phyloP scores from a whole-genome alignment of 768 basidiomycete genomes.

The Mycena rebaudengoi region DNA sequence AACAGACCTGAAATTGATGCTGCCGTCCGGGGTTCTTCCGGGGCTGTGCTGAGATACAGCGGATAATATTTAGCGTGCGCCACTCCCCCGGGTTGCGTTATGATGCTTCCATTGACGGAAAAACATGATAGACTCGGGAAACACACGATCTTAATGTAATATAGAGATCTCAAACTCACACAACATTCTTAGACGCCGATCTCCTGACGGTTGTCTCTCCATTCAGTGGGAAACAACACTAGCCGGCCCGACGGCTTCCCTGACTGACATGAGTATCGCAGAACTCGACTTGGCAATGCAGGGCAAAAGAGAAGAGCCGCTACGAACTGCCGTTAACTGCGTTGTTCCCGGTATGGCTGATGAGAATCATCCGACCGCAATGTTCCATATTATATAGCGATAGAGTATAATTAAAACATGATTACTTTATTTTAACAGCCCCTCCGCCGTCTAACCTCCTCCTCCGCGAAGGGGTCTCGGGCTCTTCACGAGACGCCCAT shows the following conservation, averaged over 20 bases:
- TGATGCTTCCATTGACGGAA: constrained; percentile 20
- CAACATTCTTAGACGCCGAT: constrained; percentile 12
- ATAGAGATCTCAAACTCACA: no score
- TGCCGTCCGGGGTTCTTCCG: constrained; percentile 15
- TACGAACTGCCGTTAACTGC: constrained; percentile 20
- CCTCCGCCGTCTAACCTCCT: constrained; percentile 65
- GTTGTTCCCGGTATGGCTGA: not conserved
- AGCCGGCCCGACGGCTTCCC: not conserved
- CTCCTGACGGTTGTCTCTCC: constrained; percentile 15
- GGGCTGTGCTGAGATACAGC: constrained; percentile 14
- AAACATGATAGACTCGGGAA: not conserved
- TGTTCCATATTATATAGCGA: no score
- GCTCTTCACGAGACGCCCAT: constrained; percentile 46
- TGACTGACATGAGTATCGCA: constrained; percentile 18
- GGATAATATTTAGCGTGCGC: not conserved
- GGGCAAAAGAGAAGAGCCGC: constrained; percentile 14
- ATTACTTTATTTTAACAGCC: constrained; percentile 61
- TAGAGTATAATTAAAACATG: no score
- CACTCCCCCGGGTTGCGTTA: not conserved
- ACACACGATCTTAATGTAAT: no score
- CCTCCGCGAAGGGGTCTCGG: constrained; percentile 56
- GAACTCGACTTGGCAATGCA: constrained; percentile 5
- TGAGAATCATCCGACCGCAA: not conserved
- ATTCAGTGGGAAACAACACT: no score
- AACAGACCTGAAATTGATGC: no score